Conservation (phyloP, 345 rosid genomes). For the Boechera stricta region DNA sequence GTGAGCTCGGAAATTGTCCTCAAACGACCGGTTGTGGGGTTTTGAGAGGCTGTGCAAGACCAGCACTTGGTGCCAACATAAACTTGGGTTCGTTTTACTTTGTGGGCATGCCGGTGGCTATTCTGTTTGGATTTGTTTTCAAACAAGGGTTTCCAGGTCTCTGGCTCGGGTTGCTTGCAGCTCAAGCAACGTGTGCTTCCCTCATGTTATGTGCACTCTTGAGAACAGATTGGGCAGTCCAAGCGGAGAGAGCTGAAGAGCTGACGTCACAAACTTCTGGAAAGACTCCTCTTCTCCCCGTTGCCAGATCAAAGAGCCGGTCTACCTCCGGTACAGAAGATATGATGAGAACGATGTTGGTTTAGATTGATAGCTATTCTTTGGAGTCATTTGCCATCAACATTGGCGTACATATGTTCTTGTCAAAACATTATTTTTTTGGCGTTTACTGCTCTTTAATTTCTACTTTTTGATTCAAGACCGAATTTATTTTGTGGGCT, state of each 20-base stretch:
- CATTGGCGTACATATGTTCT: constrained; percentile 30
- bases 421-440: constrained; percentile 31
- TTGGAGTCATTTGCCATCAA: constrained; percentile 34
- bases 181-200: constrained; percentile 84
- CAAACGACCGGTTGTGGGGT: constrained; percentile 97
- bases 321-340: constrained; percentile 26
- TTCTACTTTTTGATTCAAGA: constrained; percentile 16
- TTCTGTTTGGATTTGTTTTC: constrained; percentile 64
- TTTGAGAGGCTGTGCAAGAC: constrained; percentile 88
- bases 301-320: constrained; percentile 6
- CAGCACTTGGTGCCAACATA: constrained; percentile 87
- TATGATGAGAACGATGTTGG: constrained; percentile 39
- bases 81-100: constrained; percentile 90
- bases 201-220: constrained; percentile 74
- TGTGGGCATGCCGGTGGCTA: constrained; percentile 92
- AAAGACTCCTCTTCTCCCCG: constrained; percentile 38
- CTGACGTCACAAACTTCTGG: constrained; percentile 56
- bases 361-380: constrained; percentile 34
- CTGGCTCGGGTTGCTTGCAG: constrained; percentile 93
- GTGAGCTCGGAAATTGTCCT: constrained; percentile 98
- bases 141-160: constrained; percentile 84
- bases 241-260: constrained; percentile 72
- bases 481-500: constrained; percentile 22
- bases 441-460: constrained; percentile 37
- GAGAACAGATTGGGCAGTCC: constrained; percentile 74